phyloP scores from a whole-genome alignment of 148 eudicot species.

The Dianthus caryophyllus region DNA sequence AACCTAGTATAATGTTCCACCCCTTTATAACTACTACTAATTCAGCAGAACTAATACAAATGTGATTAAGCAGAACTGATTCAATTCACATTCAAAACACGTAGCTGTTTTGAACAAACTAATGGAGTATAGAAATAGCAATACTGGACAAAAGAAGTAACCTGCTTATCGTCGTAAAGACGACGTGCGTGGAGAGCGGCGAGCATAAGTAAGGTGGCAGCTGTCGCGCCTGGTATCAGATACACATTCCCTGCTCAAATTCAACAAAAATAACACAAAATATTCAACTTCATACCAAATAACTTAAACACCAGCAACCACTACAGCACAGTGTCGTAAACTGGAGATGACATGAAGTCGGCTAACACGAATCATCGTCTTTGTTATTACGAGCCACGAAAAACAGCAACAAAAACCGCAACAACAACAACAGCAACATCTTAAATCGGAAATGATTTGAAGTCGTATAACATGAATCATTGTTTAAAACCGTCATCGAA shows the following conservation, averaged over 20 bases:
- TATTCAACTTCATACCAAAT: neutral
- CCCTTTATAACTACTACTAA: neutral
- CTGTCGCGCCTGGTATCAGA: constrained; percentile 85
- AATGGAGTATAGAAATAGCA: too few species aligned
- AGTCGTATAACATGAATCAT: too few species aligned
- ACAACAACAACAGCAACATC: too few species aligned
- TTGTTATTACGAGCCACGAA: too few species aligned
- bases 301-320: too few species aligned
- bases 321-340: too few species aligned
- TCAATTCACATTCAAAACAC: neutral
- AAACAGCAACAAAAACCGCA: too few species aligned
- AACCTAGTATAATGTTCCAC: neutral
- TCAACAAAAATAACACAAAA: neutral
- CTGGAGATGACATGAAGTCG: too few species aligned
- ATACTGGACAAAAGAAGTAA: neutral
- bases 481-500: too few species aligned
- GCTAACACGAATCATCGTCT: too few species aligned
- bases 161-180: constrained; percentile 79
- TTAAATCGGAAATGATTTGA: too few species aligned
- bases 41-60: neutral
- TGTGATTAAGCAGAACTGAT: neutral
- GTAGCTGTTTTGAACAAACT: too few species aligned
- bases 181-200: constrained; percentile 95
- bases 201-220: constrained; percentile 84
- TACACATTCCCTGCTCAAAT: constrained; percentile 55